These are phyloP conservation scores for Lodderomyces oxycetoniae DNA, from an alignment of 1,139 yeast species.

Conservation along the genomic window DNA sequence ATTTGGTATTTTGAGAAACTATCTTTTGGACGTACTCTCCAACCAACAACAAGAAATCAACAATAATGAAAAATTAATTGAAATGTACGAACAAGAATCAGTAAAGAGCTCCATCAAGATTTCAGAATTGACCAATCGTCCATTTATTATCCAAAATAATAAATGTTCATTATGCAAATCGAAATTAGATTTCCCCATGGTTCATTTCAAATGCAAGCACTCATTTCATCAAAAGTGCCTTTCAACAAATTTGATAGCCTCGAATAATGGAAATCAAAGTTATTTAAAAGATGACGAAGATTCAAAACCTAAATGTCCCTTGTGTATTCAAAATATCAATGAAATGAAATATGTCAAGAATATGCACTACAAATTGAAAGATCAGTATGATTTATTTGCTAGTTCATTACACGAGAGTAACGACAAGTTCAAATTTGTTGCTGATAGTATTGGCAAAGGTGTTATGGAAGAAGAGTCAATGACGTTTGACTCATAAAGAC, in stretches of 20 bases:
- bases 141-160: slow-evolving; percentile 63
- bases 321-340: slow-evolving; percentile 66
- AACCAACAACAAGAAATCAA: slow-evolving; percentile 61
- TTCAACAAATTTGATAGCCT: slow-evolving; percentile 36
- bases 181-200: slow-evolving; percentile 70
- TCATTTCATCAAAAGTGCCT: slow-evolving; percentile 84
- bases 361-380: slow-evolving; percentile 55
- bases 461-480: slow-evolving; percentile 54
- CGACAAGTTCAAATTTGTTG: slow-evolving; percentile 68
- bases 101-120: slow-evolving; percentile 50
- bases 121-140: slow-evolving; percentile 50
- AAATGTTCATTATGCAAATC: slow-evolving; percentile 69
- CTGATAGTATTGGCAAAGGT: slow-evolving; percentile 85
- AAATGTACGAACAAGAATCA: slow-evolving; percentile 68
- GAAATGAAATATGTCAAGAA: slow-evolving; percentile 55
- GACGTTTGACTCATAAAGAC: slow-evolving; percentile 1
- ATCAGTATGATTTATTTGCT: slow-evolving; percentile 59
- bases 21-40: slow-evolving; percentile 59
- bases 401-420: slow-evolving; percentile 53
- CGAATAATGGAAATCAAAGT: slow-evolving; percentile 5
- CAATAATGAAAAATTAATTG: slow-evolving; percentile 62
- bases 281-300: slow-evolving; percentile 14
- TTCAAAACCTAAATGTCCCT: slow-evolving; percentile 51
- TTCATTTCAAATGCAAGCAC: slow-evolving; percentile 84
- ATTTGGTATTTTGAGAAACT: slow-evolving; percentile 69